Conservation (phyloP, 1,139 yeast genomes). For the Candida smagusa region DNA sequence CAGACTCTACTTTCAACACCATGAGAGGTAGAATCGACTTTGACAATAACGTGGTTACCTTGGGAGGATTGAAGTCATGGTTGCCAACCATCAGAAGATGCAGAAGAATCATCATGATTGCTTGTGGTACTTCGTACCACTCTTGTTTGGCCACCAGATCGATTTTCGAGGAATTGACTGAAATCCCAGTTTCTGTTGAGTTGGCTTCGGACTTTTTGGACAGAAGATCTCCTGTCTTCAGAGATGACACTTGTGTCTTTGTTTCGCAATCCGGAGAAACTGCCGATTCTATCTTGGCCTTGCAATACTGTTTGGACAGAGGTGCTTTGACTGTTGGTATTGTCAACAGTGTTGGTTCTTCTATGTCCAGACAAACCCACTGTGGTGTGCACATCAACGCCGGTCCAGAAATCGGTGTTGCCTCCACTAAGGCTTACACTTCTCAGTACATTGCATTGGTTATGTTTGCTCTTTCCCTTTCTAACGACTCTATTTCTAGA, state of each 20-base stretch:
- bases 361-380: constrained; percentile 92
- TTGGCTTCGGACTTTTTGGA: constrained; percentile 97
- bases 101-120: constrained; percentile 95
- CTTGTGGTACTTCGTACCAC: constrained; percentile 99
- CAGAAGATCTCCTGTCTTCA: constrained; percentile 90
- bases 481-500: constrained; percentile 85
- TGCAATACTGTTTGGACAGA: constrained; percentile 93
- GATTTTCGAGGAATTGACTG: constrained; percentile 93
- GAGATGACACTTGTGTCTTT: constrained; percentile 96
- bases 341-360: constrained; percentile 90
- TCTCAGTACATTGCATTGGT: constrained; percentile 97
- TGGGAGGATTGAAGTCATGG: constrained; percentile 89
- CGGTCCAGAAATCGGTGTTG: constrained; percentile 99
- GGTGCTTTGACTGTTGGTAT: constrained; percentile 98
- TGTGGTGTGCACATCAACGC: constrained; percentile 99
- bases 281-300: constrained; percentile 95
- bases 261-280: constrained; percentile 99
- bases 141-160: constrained; percentile 97
- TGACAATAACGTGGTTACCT: constrained; percentile 67
- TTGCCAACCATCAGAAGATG: constrained; percentile 90
- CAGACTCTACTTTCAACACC: constrained; percentile 95
- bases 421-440: constrained; percentile 98
- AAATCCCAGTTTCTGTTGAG: constrained; percentile 93
- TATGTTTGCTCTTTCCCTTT: constrained; percentile 90
- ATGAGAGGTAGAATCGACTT: constrained; percentile 99